These are phyloP conservation scores for Meyerozyma elateridarum DNA, from an alignment of 1,139 yeast species.

Conservation along the genomic window DNA sequence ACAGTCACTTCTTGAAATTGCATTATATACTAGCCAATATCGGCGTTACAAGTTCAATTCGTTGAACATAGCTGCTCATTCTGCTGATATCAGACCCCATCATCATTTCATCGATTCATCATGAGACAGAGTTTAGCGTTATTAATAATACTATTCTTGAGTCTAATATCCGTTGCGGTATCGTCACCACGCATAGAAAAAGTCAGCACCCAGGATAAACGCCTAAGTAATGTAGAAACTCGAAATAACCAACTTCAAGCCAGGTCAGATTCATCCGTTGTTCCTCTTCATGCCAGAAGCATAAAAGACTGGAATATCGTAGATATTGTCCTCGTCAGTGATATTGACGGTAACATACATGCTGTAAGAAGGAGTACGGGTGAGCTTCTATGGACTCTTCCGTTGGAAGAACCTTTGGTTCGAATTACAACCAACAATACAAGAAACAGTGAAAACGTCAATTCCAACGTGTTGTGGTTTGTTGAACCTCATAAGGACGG, in stretches of 20 bases:
- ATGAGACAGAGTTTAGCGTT: constrained; percentile 2
- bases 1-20: too few species aligned
- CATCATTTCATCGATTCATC: neutral
- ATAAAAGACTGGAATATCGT: constrained; percentile 56
- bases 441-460: constrained; percentile 17
- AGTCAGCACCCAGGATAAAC: neutral
- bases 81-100: too few species aligned
- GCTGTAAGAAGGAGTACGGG: constrained; percentile 80
- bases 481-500: constrained; percentile 93
- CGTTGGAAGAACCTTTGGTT: constrained; percentile 48
- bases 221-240: neutral
- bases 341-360: constrained; percentile 84
- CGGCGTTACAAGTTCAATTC: too few species aligned
- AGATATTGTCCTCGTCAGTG: constrained; percentile 65
- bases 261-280: constrained; percentile 11
- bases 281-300: constrained; percentile 36
- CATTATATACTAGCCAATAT: too few species aligned
- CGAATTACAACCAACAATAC: constrained; percentile 34
- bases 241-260: neutral
- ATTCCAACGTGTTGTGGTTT: constrained; percentile 55
- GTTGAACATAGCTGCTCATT: too few species aligned
- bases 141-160: neutral
- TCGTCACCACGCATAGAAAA: constrained; percentile 1
- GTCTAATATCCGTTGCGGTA: neutral
- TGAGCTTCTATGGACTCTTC: constrained; percentile 70